phyloP scores from a whole-genome alignment of 495 filamentous ascomycete species.

The Lasiosphaeria ovina region DNA sequence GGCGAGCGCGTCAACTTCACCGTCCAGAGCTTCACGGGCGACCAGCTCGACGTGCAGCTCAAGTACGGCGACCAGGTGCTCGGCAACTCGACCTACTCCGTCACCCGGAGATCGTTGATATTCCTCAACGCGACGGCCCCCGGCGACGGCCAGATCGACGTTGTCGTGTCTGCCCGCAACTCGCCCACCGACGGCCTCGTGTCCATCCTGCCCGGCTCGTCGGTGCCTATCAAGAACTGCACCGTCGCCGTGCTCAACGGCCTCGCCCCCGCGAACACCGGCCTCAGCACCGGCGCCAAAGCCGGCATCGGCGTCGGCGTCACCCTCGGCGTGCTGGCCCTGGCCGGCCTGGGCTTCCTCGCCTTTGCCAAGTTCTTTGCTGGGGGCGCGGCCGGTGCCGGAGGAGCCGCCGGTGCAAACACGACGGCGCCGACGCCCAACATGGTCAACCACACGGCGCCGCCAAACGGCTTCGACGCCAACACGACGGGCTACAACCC shows the following conservation, averaged over 20 bases:
- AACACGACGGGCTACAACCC: slow-evolving; percentile 7
- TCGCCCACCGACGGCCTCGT: slow-evolving; percentile 24
- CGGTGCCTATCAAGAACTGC: slow-evolving; percentile 31
- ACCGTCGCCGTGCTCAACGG: slow-evolving; percentile 25
- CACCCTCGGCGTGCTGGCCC: slow-evolving; percentile 7
- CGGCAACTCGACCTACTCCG: neutral
- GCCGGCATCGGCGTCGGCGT: slow-evolving; percentile 26
- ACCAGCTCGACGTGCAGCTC: slow-evolving; percentile 16
- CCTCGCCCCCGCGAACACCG: slow-evolving; percentile 5
- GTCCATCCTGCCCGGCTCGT: slow-evolving; percentile 24
- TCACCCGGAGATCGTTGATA: neutral
- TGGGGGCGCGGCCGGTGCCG: neutral
- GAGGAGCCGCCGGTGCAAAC: slow-evolving; percentile 2
- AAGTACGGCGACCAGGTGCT: slow-evolving; percentile 17
- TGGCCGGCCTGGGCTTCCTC: slow-evolving; percentile 13
- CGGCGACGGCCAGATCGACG: slow-evolving; percentile 22
- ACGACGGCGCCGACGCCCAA: slow-evolving; percentile 5
- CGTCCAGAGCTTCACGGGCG: slow-evolving; percentile 22
- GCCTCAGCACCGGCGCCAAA: slow-evolving; percentile 27
- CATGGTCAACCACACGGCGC: neutral
- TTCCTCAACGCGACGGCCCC: slow-evolving; percentile 21
- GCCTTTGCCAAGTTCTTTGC: slow-evolving; percentile 16
- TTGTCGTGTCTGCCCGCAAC: slow-evolving; percentile 25
- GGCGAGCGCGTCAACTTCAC: slow-evolving; percentile 32
- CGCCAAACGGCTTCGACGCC: neutral